Percentiles rank a stretch among this genome's conserved stretches.
These are phyloP conservation scores for Myxozyma vanderwaltii DNA, from an alignment of 805 yeast genomes.

Conservation along the genomic window DNA sequence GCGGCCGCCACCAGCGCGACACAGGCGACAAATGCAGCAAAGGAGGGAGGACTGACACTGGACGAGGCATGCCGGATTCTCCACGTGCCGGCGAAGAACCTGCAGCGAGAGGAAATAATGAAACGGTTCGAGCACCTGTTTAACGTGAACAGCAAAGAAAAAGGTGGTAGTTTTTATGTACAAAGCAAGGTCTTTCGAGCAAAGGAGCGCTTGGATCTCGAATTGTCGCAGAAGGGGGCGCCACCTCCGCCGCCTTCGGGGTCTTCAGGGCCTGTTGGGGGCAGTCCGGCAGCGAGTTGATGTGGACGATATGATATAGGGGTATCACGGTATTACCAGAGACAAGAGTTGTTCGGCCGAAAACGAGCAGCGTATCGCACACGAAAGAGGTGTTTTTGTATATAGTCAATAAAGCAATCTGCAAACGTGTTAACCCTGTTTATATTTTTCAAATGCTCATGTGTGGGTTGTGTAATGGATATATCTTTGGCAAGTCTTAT, in stretches of 20 bases:
- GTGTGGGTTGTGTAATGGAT: no score
- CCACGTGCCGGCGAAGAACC: constrained; percentile 64
- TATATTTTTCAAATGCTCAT: no score
- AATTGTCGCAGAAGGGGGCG: constrained; percentile 54
- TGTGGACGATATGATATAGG: background rate
- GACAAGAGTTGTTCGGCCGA: no score
- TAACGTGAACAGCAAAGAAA: constrained; percentile 86
- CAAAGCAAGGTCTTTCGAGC: constrained; percentile 95
- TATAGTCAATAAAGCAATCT: no score
- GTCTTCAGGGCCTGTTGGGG: constrained; percentile 11
- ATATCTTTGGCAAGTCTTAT: background rate
- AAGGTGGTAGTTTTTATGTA: constrained; percentile 92
- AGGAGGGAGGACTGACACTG: constrained; percentile 71
- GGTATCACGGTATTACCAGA: no score
- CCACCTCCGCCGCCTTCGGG: constrained; percentile 20
- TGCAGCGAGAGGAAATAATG: constrained; percentile 55
- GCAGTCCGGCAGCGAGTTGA: constrained; percentile 8
- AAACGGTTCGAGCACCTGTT: constrained; percentile 80
- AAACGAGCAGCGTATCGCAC: no score
- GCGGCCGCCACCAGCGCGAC: constrained; percentile 93
- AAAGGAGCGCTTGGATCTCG: constrained; percentile 84
- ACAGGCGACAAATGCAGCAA: constrained; percentile 56
- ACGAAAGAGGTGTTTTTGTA: no score
- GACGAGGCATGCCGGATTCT: constrained; percentile 92
- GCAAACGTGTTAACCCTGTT: no score